phyloP scores from a whole-genome alignment of 768 basidiomycete genomes.

The Termitomyces sp. region DNA sequence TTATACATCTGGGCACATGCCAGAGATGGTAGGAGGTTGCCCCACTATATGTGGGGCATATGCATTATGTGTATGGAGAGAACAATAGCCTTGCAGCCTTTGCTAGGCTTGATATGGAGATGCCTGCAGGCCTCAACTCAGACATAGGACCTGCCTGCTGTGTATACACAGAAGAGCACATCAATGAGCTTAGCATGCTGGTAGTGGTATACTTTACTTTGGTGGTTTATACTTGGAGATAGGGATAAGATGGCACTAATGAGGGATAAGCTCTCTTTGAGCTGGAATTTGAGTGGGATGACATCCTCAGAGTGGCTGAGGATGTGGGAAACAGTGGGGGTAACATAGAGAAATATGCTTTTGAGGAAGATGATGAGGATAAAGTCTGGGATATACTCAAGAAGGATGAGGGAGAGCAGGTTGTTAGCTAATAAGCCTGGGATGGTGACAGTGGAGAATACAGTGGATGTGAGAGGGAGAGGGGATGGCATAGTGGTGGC shows the following conservation, averaged over 20 bases:
- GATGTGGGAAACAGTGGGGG: conserved; percentile 72
- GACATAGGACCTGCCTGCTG: conserved; percentile 59
- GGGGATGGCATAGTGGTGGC: conserved; percentile 27
- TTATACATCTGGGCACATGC: conserved; percentile 9
- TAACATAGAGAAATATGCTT: conserved; percentile 88
- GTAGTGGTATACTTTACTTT: not conserved
- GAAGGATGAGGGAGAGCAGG: conserved; percentile 51
- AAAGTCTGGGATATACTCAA: conserved; percentile 69
- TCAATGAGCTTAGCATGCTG: conserved; percentile 56
- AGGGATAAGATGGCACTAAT: not conserved
- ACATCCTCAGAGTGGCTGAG: conserved; percentile 90
- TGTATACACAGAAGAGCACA: conserved; percentile 77
- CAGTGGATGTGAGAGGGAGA: conserved; percentile 16
- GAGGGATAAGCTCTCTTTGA: conserved; percentile 62
- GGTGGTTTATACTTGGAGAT: conserved; percentile 8
- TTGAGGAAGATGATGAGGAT: conserved; percentile 89
- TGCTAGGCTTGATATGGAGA: conserved; percentile 87
- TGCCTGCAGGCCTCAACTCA: conserved; percentile 93
- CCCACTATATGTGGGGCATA: conserved; percentile 63
- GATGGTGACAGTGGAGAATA: not conserved
- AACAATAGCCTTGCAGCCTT: conserved; percentile 91
- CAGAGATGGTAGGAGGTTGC: conserved; percentile 35
- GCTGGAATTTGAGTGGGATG: conserved; percentile 84
- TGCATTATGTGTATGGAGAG: conserved; percentile 72
- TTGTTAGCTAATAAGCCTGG: conserved; percentile 30